Conservation (phyloP, 345 rosid genomes). For the Salix koriyanagi region DNA sequence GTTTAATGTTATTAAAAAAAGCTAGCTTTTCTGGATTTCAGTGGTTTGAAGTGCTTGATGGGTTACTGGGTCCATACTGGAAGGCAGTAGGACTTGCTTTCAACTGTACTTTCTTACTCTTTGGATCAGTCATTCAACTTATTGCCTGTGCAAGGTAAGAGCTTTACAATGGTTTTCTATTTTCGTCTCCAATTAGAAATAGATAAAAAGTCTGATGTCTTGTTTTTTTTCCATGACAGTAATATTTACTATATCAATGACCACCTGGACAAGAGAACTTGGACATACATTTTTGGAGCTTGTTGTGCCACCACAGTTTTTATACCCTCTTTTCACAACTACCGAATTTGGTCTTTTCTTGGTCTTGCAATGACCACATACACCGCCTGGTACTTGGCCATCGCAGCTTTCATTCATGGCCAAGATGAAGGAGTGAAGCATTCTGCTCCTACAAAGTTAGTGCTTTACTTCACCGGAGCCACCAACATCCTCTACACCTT, state of each 20-base stretch:
- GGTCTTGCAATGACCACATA: constrained; percentile 99
- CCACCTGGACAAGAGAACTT: constrained; percentile 92
- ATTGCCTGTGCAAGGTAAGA: constrained; percentile 91
- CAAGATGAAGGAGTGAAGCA: constrained; percentile 71
- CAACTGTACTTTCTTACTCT: constrained; percentile 95
- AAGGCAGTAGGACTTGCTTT: constrained; percentile 91
- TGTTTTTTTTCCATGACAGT: constrained; percentile 33
- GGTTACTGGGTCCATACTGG: constrained; percentile 90
- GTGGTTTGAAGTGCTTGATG: constrained; percentile 99
- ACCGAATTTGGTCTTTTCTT: constrained; percentile 96
- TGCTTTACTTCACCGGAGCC: constrained; percentile 97
- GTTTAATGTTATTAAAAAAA: background rate
- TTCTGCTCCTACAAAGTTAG: constrained; percentile 70
- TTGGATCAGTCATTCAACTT: constrained; percentile 97
- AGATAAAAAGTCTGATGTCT: background rate
- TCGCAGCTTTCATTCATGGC: constrained; percentile 76
- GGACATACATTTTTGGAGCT: constrained; percentile 99
- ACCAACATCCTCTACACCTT: constrained; percentile 95
- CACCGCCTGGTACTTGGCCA: constrained; percentile 94
- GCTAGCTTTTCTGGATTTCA: constrained; percentile 18
- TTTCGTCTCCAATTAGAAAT: background rate
- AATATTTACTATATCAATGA: constrained; percentile 97
- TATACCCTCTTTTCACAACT: constrained; percentile 96
- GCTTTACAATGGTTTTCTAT: background rate
- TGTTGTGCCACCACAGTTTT: constrained; percentile 99